A percentile compares a stretch with the other conserved stretches of the same genome.
These are phyloP conservation scores for Trametes polyzona DNA, from an alignment of 1,284 basidiomycete genomes.

Conservation along the genomic window DNA sequence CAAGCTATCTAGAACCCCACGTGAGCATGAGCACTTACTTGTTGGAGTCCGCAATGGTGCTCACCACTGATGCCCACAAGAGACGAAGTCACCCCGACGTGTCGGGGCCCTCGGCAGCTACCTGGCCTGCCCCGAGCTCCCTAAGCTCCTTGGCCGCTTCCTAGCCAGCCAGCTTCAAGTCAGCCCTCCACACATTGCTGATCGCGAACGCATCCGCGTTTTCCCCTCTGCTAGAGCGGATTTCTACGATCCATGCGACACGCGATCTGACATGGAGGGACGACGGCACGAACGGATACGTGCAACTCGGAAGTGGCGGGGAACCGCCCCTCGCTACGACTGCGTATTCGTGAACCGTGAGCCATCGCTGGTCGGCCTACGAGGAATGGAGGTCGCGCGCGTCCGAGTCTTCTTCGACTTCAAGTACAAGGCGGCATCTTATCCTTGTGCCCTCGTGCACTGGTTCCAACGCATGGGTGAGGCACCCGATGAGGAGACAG, in stretches of 20 bases:
- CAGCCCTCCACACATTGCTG: no score
- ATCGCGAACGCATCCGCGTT: neutral
- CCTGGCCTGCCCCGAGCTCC: no score
- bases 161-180: no score
- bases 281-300: slow-evolving; percentile 26
- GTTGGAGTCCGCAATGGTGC: no score
- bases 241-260: slow-evolving; percentile 31
- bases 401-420: slow-evolving; percentile 11
- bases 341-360: slow-evolving; percentile 10
- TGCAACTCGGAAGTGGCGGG: slow-evolving; percentile 21
- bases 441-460: slow-evolving; percentile 26
- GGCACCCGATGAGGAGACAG: slow-evolving; percentile 21
- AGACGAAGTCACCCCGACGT: no score
- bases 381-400: neutral
- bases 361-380: neutral
- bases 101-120: no score
- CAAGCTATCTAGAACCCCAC: no score
- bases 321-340: slow-evolving; percentile 7
- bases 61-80: no score
- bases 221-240: slow-evolving; percentile 11
- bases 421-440: neutral
- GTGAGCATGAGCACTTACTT: no score
- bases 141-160: no score
- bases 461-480: slow-evolving; percentile 18
- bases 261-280: slow-evolving; percentile 18